Conservation (phyloP, 2,329 filamentous ascomycete species). For the Corynespora cassiicola region DNA sequence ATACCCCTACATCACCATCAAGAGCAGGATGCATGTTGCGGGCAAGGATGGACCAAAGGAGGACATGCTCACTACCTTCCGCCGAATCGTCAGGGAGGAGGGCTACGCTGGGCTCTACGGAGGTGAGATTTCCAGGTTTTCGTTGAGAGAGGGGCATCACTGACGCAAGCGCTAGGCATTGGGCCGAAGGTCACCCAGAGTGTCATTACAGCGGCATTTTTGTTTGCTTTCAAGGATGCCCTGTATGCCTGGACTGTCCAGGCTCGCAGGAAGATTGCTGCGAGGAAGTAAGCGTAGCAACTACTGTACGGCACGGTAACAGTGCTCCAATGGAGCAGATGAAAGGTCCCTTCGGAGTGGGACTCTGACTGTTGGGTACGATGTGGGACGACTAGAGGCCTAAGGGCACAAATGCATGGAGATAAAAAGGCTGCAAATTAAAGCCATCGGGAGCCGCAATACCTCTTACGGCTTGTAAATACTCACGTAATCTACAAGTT, state of each 20-base stretch:
- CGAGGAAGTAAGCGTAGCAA: slow-evolving; percentile 45
- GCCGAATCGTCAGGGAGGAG: slow-evolving; percentile 82
- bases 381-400: too few species aligned
- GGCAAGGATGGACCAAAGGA: slow-evolving; percentile 77
- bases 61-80: slow-evolving; percentile 79
- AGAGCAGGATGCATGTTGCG: slow-evolving; percentile 96
- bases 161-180: slow-evolving; percentile 68
- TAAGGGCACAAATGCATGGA: too few species aligned
- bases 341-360: too few species aligned
- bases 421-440: too few species aligned
- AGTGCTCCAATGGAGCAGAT: too few species aligned
- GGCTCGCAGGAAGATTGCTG: slow-evolving; percentile 59
- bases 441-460: too few species aligned
- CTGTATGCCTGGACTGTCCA: slow-evolving; percentile 83
- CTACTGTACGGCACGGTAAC: slow-evolving; percentile 74
- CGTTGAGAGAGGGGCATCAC: slow-evolving; percentile 1
- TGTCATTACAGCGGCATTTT: slow-evolving; percentile 91
- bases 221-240: slow-evolving; percentile 98
- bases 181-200: slow-evolving; percentile 96
- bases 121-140: slow-evolving; percentile 63
- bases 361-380: too few species aligned
- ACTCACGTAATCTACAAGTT: too few species aligned
- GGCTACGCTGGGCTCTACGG: slow-evolving; percentile 93
- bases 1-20: slow-evolving; percentile 98
- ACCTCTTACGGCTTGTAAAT: too few species aligned